These are phyloP conservation scores for Lactarius tabidus DNA, from an alignment of 768 basidiomycete genomes.

Conservation along the genomic window DNA sequence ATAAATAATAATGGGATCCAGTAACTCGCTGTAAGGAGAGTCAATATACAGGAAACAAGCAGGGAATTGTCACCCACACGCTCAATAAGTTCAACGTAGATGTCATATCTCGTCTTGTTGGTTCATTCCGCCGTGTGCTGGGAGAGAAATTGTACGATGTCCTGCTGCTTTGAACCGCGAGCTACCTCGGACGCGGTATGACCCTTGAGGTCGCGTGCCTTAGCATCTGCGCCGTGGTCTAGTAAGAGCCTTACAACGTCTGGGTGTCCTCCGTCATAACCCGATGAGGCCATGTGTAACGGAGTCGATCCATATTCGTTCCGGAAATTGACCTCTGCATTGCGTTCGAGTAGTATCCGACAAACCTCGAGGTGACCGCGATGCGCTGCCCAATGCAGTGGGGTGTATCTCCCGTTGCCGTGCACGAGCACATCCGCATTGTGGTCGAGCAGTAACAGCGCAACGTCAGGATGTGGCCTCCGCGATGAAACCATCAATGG, in stretches of 20 bases:
- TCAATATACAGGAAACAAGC: not conserved
- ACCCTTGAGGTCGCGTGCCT: not conserved
- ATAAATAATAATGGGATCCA: not conserved
- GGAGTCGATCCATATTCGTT: too few relatives aligned
- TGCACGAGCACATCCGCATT: too few relatives aligned
- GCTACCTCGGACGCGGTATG: not conserved
- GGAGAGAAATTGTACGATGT: not conserved
- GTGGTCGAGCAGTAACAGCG: too few relatives aligned
- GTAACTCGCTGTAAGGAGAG: not conserved
- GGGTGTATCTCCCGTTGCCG: too few relatives aligned
- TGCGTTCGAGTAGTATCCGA: too few relatives aligned
- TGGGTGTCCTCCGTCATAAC: too few relatives aligned
- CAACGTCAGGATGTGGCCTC: too few relatives aligned
- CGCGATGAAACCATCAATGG: too few relatives aligned
- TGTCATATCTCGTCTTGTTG: not conserved
- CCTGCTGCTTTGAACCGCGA: fast-evolving
- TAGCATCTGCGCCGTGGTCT: not conserved
- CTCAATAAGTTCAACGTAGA: not conserved
- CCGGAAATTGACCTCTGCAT: too few relatives aligned
- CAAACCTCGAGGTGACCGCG: too few relatives aligned
- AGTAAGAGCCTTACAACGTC: not conserved
- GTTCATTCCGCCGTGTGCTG: not conserved
- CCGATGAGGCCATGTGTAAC: too few relatives aligned
- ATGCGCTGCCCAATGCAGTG: too few relatives aligned
- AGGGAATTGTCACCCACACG: not conserved